Base-by-base conservation (phyloP, 805 yeast species). In the Sugiyamaella qingdaonensis region DNA sequence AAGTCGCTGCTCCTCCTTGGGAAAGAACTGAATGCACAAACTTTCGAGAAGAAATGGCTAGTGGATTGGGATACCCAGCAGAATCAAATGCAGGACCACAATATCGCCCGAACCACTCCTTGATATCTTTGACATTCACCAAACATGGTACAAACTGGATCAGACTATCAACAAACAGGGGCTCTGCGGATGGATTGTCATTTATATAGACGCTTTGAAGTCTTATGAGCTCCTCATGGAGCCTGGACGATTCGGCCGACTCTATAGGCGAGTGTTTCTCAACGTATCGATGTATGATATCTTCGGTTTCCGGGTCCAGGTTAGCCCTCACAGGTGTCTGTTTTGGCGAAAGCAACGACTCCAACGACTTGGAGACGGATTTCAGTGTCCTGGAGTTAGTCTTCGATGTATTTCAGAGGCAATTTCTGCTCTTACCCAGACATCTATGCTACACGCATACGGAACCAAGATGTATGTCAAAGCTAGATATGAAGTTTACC, bases 41-140 rank as follows among this genome's bases (percentile, higher is more conserved):
- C 9, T 63, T 60, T 11, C 68, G 58, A n/a, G 73, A 52, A 7
- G 64, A 61, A 19, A 57, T 54, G 1, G 71, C 75, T 1, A 78
- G 68, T 7, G 61, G 61, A n/a, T 72, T 59, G 51, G 72, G 74
- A 49, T 68, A 70, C 1, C 86, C 84, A 0, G 85, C 82, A 34
- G 85, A 79, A 59, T 83, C 84, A 2, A 82, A 68, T 0, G 85
- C 82, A 0, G 80, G 78, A 10, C 69, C 68, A 10, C 75, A 60
- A 54, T 80, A 76, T 34, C 76, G 70, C 29, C 70, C 67, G 46
- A 79, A 70, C 87, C 88, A 84, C 37, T 70, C 63, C 19, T 63
- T 57, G 9, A 78, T 56, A 36, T 65, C 61, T 8, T 68, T 62
- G 11, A 50, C 46, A 37, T 61, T 58, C 27, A 63, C 59, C 10